Evolutionary conservation across 2,329 filamentous ascomycete species (phyloP), one percentile per base, ranked within the genome.

Genomic region (Pseudogymnoascus sp.): DNA sequence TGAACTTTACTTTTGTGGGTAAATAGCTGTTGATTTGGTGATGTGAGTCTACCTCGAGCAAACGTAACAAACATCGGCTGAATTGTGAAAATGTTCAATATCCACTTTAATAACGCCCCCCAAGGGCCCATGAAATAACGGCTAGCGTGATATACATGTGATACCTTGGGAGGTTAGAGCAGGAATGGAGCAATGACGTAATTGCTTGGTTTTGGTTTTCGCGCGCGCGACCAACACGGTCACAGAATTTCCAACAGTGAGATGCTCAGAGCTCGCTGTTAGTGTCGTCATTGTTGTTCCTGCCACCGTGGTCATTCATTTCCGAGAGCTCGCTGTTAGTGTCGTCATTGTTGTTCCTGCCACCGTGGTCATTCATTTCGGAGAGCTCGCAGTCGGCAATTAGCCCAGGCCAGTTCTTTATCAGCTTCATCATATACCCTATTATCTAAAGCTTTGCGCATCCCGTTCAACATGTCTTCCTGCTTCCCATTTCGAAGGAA

Each of bases 401-500:
- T 57, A 18, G 6, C n/a, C 29, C 10, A 14, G 51, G n/a, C 26
- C 26, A 57, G n/a, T 57, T 29, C n/a, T 57, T 57, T 10, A 57
- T 57, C 26, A 31, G n/a, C 21, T 21, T 21, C 21, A 21, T 21
- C 21, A 21, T 21, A 21, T 21, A 21, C 23, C 10, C 7, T 11
- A 47, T 42, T 29, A 21, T 12, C 42, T 16, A 10, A 40, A 31
- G 39, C 21, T 63, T 29, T 36, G 29, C 16, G 12, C 29, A 8
- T 34, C 10, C 10, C 26, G n/a, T 36, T 36, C 66, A 70, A 65
- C 14, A 73, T 72, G 71, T 72, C 70, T 64, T 71, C 71, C 31
- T 74, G 71, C 64, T 71, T 71, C 54, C 71, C 71, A 51, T 70
- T 68, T 18, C 68, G 71, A 62, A 73, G 72, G 65, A 70, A 68